Evolutionary conservation across 805 yeast genomes (phyloP), one percentile per base, ranked within the genome.

Genomic region (Lipomyces sp.): DNA sequence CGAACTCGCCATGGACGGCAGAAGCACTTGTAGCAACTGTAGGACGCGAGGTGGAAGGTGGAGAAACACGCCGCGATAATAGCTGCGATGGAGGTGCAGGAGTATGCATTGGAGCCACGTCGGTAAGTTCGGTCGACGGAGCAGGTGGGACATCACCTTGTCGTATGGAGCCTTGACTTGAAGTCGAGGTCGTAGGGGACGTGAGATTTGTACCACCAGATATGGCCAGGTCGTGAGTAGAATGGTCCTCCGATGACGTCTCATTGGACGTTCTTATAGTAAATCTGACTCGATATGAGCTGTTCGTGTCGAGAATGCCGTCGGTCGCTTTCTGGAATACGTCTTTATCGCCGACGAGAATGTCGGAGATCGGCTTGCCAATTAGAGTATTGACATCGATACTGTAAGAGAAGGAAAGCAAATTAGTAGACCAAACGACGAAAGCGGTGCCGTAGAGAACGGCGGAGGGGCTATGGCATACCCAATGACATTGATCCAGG

Each of bases 401-500:
- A 18, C 51, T 43, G 24, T 31, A 39, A n/a, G 48, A 39, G 1
- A 46, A 11, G 76, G 73, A n/a, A 73, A 71, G 5, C 22, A 38
- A 13, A 44, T 24, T 26, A 14, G 32, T 16, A 19, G 1, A 14
- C 19, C 14, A 16, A n/a, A n/a, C n/a, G n/a, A n/a, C n/a, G n/a
- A n/a, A n/a, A n/a, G n/a, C n/a, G n/a, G n/a, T n/a, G n/a, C n/a
- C n/a, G n/a, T n/a, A 21, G 24, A 11, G n/a, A 18, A 16, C 5
- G 21, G 14, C 28, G n/a, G 24, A 24, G 21, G n/a, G 23, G 16
- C 32, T 24, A 3, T n/a, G n/a, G n/a, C 63, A 34, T 51, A 63
- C 64, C 95, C 95, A 8, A 87, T 86, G 6, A 89, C 75, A 7
- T 75, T 64, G 57, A 82, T 84, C 96, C 97, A 91, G 57, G 83